Evolutionary conservation across 257 asterid genomes (phyloP).

Genomic region (Misopates orontium): DNA sequence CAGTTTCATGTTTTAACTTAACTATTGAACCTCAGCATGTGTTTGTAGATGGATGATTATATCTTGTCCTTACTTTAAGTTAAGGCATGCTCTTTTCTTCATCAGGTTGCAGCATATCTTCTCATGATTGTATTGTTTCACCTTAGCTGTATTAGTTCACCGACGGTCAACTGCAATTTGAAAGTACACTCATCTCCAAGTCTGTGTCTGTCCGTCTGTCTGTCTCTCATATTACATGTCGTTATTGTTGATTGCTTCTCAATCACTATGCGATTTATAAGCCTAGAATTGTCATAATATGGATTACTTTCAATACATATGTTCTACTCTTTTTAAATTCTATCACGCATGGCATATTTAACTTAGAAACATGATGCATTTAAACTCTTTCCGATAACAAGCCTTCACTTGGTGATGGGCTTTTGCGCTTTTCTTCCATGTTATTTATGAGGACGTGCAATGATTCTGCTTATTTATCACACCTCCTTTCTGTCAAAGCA

Average conservation of each 20-base stretch:
- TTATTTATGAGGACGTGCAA: conserved; percentile 8
- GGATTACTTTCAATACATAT: too few species aligned
- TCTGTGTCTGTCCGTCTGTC: conserved; percentile 10
- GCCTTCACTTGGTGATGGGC: conserved; percentile 6
- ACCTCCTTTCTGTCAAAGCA: conserved; percentile 14
- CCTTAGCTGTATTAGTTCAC: conserved; percentile 10
- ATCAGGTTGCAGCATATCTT: not conserved
- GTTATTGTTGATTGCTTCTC: not conserved
- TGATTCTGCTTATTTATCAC: conserved; percentile 22
- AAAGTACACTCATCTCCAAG: not conserved
- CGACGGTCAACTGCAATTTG: conserved; percentile 5
- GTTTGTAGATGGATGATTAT: not conserved
- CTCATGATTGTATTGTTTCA: not conserved
- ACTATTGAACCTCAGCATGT: not conserved
- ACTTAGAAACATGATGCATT: conserved; percentile 7
- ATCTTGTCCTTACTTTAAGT: not conserved
- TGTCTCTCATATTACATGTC: not conserved
- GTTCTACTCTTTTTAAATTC: too few species aligned
- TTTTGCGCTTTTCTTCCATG: conserved; percentile 21
- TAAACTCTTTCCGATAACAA: conserved; percentile 5
- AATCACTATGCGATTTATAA: not conserved
- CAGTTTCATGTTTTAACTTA: not conserved
- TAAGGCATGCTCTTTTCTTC: not conserved
- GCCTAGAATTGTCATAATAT: not conserved
- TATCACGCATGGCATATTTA: conserved; percentile 4